Base-by-base conservation (phyloP, 371 early-diverging fungal species). In the Fennellomyces sp. region DNA sequence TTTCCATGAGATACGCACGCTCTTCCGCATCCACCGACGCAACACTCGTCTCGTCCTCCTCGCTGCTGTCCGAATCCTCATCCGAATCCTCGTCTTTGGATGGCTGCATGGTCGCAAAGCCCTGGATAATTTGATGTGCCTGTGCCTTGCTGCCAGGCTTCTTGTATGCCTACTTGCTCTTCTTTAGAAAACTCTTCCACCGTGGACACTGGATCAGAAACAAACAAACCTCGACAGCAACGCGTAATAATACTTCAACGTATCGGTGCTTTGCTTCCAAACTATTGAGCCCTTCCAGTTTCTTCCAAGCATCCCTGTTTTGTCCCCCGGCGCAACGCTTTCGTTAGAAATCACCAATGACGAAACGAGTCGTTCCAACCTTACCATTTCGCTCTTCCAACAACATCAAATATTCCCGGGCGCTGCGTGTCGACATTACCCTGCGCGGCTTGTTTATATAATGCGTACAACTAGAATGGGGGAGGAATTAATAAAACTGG, bases 351-450 rank as follows among this genome's bases (percentile, higher is more conserved):
- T n/a, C 25, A 11, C 2, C 25, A 5, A 25, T 21, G 25, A 15
- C n/a, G n/a, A n/a, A n/a, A n/a, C n/a, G n/a, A n/a, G 35, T 13
- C 8, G 27, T 38, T 36, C 45, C 17, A 49, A 15, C 5, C 19
- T 26, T 73, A 76, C 78, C 78, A 78, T 67, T 78, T 78, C 2
- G 78, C 72, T 39, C 80, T 69, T 17, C 80, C 80, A 25, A 80
- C 77, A 0, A 76, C 71, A 55, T 80, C 80, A 65, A 76, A 80
- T 60, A 80, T 67, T 3, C 77, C 80, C 13, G 80, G 80, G 61
- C 75, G 56, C 56, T 64, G 69, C 2, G 71, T 71, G 25, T 66
- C 58, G 12, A 76, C 56, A 57, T 72, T 53, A 12, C 80, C 80
- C 31, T 61, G 55, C 11, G 75, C 70, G 5, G 70, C 80, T 73